Evolutionary conservation across 2,329 filamentous ascomycete species (phyloP).

Genomic region (Colletotrichum filicis): DNA sequence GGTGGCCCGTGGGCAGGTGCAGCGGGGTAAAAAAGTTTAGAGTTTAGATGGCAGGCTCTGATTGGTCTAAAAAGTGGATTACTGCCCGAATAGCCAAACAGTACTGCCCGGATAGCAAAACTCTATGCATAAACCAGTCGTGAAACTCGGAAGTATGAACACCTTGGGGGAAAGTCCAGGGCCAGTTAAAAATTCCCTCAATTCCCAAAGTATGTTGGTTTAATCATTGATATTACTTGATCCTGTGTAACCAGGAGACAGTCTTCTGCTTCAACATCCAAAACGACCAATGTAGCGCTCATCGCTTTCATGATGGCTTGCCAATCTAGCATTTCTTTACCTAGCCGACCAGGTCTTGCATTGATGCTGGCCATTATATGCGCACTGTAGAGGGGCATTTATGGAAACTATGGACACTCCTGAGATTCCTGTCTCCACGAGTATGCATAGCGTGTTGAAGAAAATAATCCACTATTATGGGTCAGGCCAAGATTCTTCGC

Average conservation of each 20-base stretch:
- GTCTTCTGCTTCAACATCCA: no score
- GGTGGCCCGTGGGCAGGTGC: no score
- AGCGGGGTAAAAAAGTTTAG: no score
- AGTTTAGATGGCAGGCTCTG: no score
- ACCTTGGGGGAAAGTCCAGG: not conserved
- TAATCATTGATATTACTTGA: no score
- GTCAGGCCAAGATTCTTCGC: not conserved
- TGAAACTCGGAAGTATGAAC: slow-evolving; percentile 3
- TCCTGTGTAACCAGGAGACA: not conserved
- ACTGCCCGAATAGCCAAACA: no score
- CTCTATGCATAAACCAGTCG: not conserved
- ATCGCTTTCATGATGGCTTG: not conserved
- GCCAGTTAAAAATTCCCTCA: not conserved
- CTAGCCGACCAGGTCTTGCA: no score
- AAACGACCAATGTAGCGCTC: no score
- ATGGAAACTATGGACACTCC: not conserved
- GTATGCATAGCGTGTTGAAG: not conserved
- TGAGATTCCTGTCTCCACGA: not conserved
- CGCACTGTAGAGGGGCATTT: not conserved
- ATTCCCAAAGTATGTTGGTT: not conserved
- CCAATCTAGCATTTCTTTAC: not conserved
- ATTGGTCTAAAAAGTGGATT: no score
- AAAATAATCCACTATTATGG: slow-evolving; percentile 6
- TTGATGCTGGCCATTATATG: not conserved
- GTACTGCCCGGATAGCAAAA: no score